phyloP scores from a whole-genome alignment of 176 grass and related monocot genomes.

The Zizania latifolia region DNA sequence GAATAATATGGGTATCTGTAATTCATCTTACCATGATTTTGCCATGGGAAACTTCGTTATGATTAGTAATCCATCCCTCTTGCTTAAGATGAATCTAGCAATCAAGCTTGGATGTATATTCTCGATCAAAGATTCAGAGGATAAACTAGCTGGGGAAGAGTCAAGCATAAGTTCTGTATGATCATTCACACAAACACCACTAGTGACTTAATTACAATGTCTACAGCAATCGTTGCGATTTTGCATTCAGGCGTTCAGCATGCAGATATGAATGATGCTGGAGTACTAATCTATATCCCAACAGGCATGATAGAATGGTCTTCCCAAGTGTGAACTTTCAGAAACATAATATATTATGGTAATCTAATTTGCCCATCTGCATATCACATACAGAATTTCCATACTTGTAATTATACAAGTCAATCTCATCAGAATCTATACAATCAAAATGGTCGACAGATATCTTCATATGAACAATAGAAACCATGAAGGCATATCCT shows the following conservation, averaged over 20 bases:
- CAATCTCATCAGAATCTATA: not conserved
- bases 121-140: not conserved
- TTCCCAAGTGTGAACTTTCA: not conserved
- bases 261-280: not conserved
- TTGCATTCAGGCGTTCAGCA: not conserved
- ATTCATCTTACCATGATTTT: too few species aligned
- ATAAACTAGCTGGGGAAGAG: not conserved
- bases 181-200: not conserved
- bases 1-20: too few species aligned
- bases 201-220: not conserved
- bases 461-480: not conserved
- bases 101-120: not conserved
- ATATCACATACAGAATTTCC: not conserved
- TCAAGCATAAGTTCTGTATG: not conserved
- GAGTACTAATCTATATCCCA: not conserved
- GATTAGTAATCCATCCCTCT: not conserved
- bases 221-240: not conserved
- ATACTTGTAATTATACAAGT: not conserved
- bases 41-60: too few species aligned
- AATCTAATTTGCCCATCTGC: not conserved
- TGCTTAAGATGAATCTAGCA: not conserved
- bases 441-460: not conserved
- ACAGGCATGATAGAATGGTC: not conserved
- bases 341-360: not conserved
- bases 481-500: slow-evolving; percentile 7